phyloP scores from a whole-genome alignment of 2,329 filamentous ascomycete species.

The Sporothrix protearum region DNA sequence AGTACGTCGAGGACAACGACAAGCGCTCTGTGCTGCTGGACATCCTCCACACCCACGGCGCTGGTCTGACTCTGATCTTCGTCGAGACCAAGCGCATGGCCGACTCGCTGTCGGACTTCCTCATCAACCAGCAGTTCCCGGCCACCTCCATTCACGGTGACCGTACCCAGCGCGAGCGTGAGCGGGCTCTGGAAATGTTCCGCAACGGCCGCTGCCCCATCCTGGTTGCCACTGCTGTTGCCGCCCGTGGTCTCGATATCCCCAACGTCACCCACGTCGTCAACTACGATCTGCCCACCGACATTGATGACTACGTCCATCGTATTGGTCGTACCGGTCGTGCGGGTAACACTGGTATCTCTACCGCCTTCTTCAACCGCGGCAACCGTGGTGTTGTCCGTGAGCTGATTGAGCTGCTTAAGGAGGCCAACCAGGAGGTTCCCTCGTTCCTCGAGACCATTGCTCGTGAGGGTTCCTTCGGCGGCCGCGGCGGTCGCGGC shows the following conservation, averaged over 20 bases:
- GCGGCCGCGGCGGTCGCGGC: slow-evolving; percentile 63
- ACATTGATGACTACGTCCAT: slow-evolving; percentile 97
- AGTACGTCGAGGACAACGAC: slow-evolving; percentile 90
- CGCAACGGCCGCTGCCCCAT: slow-evolving; percentile 93
- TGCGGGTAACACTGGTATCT: slow-evolving; percentile 97
- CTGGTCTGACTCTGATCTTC: slow-evolving; percentile 89
- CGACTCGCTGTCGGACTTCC: slow-evolving; percentile 93
- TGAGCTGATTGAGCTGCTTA: slow-evolving; percentile 93
- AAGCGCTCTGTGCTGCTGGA: slow-evolving; percentile 97
- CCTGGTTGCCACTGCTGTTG: slow-evolving; percentile 92
- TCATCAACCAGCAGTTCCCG: slow-evolving; percentile 98
- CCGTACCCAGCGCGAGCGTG: slow-evolving; percentile 97
- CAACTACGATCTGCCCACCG: slow-evolving; percentile 90
- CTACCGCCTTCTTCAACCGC: slow-evolving; percentile 99
- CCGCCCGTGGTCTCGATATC: slow-evolving; percentile 86
- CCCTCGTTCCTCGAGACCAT: slow-evolving; percentile 94
- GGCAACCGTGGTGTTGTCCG: slow-evolving; percentile 97
- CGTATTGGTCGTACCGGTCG: slow-evolving; percentile 99
- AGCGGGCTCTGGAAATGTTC: slow-evolving; percentile 97
- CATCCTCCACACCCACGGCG: slow-evolving; percentile 91
- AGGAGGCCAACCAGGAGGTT: slow-evolving; percentile 97
- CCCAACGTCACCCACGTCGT: slow-evolving; percentile 95
- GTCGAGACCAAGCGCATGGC: slow-evolving; percentile 99
- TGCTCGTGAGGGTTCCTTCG: slow-evolving; percentile 86
- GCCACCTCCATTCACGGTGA: slow-evolving; percentile 98